Conservation (phyloP, 495 filamentous ascomycete genomes). For the Lasiosphaeria hispida region DNA sequence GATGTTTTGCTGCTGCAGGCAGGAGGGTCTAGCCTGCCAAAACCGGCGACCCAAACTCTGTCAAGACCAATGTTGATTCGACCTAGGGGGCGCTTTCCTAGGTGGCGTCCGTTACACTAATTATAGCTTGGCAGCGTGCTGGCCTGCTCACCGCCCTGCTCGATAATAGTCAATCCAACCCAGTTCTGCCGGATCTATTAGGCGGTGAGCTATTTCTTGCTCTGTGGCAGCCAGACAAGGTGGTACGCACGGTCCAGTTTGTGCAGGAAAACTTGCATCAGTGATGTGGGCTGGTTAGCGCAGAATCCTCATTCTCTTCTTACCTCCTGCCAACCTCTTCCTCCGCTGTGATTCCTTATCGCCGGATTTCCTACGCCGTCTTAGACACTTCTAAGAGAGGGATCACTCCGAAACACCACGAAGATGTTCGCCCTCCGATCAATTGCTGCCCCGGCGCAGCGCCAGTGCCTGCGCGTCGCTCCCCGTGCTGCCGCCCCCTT, state of each 20-base stretch:
- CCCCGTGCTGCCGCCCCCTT: conserved; percentile 45
- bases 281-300: conserved; percentile 12
- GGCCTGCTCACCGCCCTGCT: neutral
- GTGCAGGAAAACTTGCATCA: conserved; percentile 19
- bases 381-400: conserved; percentile 7
- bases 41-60: too few species aligned
- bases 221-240: neutral
- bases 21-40: too few species aligned
- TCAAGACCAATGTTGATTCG: too few species aligned
- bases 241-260: conserved; percentile 15
- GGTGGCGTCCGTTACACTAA: too few species aligned
- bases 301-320: conserved; percentile 11
- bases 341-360: conserved; percentile 9
- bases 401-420: conserved; percentile 10
- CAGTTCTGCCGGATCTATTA: conserved; percentile 12
- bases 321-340: conserved; percentile 18
- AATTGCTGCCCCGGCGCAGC: conserved; percentile 50
- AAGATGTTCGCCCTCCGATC: conserved; percentile 53
- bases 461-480: conserved; percentile 47
- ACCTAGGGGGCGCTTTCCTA: too few species aligned
- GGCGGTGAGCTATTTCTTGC: conserved; percentile 21
- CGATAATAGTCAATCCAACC: neutral
- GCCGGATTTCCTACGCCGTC: conserved; percentile 1
- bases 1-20: too few species aligned
- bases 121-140: too few species aligned